phyloP scores from a whole-genome alignment of 2,329 filamentous ascomycete genomes.

The Alternaria brassicae region DNA sequence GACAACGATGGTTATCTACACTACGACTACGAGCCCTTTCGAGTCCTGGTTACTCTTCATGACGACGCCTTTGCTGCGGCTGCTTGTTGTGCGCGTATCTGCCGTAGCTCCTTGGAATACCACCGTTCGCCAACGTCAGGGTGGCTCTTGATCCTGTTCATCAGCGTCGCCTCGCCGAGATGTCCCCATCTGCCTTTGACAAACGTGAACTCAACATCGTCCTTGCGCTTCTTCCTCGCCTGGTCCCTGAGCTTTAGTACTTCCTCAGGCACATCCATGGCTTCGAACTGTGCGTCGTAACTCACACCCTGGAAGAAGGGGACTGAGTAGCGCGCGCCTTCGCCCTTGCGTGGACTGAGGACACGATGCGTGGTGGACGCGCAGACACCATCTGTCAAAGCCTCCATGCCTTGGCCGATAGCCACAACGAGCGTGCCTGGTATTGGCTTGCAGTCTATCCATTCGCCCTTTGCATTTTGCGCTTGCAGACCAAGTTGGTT shows the following conservation, averaged over 20 bases:
- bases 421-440: slow-evolving; percentile 82
- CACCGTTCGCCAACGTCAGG: slow-evolving; percentile 85
- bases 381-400: slow-evolving; percentile 82
- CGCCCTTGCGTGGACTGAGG: slow-evolving; percentile 72
- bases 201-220: slow-evolving; percentile 87
- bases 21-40: slow-evolving; percentile 2
- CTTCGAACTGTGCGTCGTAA: slow-evolving; percentile 79
- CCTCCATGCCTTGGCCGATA: slow-evolving; percentile 87
- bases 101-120: slow-evolving; percentile 55
- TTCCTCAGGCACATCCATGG: slow-evolving; percentile 71
- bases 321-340: slow-evolving; percentile 77
- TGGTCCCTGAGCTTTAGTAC: slow-evolving; percentile 68
- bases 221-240: slow-evolving; percentile 66
- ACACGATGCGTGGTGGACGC: slow-evolving; percentile 83
- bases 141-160: slow-evolving; percentile 86
- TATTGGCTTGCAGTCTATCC: slow-evolving; percentile 83
- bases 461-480: slow-evolving; percentile 77
- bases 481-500: slow-evolving; percentile 80
- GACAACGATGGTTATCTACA: slow-evolving; percentile 9
- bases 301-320: slow-evolving; percentile 90
- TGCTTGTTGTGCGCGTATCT: slow-evolving; percentile 53
- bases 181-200: slow-evolving; percentile 69
- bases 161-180: slow-evolving; percentile 81
- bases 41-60: neutral
- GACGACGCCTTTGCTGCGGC: slow-evolving; percentile 13